Percentiles rank a stretch among this genome's conserved stretches.
Evolutionary conservation across 306 rosid species (phyloP).

Genomic region (Prunus mume): DNA sequence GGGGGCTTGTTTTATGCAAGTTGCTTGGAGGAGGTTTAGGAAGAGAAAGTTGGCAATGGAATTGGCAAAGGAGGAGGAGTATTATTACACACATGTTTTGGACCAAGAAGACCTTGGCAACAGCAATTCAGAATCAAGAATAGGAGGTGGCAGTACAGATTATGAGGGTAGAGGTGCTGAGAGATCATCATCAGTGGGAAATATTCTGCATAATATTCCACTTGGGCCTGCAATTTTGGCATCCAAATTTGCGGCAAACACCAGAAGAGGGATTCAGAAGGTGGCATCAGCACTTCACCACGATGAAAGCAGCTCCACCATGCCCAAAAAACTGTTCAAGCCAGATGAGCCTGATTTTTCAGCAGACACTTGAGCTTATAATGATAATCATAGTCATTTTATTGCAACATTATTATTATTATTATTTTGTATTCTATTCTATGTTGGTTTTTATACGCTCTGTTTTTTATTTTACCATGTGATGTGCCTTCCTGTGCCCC

Average conservation of each 20-base stretch:
- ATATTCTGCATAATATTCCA: conserved; percentile 26
- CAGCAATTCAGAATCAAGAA: neutral
- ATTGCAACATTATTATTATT: neutral
- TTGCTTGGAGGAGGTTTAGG: conserved; percentile 70
- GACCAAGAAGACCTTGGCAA: conserved; percentile 22
- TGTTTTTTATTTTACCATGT: no score
- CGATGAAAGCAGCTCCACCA: conserved; percentile 50
- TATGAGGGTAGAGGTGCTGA: conserved; percentile 14
- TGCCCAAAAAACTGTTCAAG: conserved; percentile 86
- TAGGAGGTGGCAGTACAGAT: neutral
- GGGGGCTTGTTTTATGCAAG: conserved; percentile 78
- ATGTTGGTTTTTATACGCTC: no score
- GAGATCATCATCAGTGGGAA: neutral
- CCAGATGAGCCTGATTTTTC: conserved; percentile 88
- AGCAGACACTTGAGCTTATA: conserved; percentile 14
- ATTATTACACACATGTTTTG: conserved; percentile 22
- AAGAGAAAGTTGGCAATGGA: conserved; percentile 59
- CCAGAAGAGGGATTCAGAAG: conserved; percentile 52
- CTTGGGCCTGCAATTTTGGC: conserved; percentile 58
- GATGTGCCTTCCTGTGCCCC: no score
- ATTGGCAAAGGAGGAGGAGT: conserved; percentile 55
- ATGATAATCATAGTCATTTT: neutral
- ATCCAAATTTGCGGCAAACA: conserved; percentile 69
- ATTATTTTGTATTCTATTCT: no score
- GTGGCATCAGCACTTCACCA: conserved; percentile 26